Conservation (phyloP, 2,329 filamentous ascomycete species). For the Fusarium robinianum region DNA sequence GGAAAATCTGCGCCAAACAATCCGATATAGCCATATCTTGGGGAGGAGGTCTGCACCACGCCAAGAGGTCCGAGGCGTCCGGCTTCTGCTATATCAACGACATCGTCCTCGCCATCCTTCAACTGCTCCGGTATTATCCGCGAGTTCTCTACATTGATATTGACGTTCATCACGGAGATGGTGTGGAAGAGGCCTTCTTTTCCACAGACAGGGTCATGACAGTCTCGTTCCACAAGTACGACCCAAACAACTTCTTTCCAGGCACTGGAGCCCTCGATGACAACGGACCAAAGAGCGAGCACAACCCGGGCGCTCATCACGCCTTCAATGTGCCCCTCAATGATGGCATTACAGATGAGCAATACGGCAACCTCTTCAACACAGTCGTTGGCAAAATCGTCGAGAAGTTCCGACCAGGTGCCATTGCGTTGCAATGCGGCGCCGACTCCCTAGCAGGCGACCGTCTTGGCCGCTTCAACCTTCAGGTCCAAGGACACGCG, state of each 20-base stretch:
- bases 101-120: constrained; percentile 90
- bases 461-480: constrained; percentile 91
- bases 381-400: constrained; percentile 78
- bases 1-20: constrained; percentile 83
- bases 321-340: constrained; percentile 88
- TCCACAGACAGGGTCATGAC: constrained; percentile 90
- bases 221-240: constrained; percentile 95
- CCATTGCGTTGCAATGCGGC: constrained; percentile 93
- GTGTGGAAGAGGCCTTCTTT: constrained; percentile 89
- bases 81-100: constrained; percentile 99
- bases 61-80: constrained; percentile 89
- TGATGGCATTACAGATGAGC: constrained; percentile 88
- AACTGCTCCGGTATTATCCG: constrained; percentile 79
- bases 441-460: constrained; percentile 95
- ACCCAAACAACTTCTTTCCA: constrained; percentile 81
- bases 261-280: constrained; percentile 87
- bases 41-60: constrained; percentile 95
- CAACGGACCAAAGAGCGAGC: constrained; percentile 79
- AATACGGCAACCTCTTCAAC: constrained; percentile 86
- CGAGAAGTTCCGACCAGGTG: constrained; percentile 81
- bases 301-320: constrained; percentile 87
- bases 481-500: constrained; percentile 93
- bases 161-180: constrained; percentile 89
- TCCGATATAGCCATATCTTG: constrained; percentile 97
- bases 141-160: constrained; percentile 95